Percentiles rank a stretch among this genome's conserved stretches.
Evolutionary conservation across 129 eudicot species (phyloP).

Genomic region (Chrysanthemum lavandulifolium): DNA sequence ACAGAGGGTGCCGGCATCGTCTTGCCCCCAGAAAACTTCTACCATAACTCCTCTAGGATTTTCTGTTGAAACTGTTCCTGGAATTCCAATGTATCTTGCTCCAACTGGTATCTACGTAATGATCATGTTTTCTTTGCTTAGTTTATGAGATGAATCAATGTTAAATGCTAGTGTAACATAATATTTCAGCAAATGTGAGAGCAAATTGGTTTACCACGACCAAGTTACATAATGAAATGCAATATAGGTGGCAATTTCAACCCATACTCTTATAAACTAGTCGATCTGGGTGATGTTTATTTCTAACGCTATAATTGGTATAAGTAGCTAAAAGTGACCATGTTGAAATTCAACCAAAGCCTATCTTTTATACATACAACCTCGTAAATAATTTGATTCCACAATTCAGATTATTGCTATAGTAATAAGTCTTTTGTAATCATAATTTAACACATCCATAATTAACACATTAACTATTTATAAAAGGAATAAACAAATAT

Average conservation of each 20-base stretch:
- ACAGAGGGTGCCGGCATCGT: conserved; percentile 75
- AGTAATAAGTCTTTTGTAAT: background rate
- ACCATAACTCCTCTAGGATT: conserved; percentile 86
- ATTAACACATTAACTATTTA: conserved; percentile 1
- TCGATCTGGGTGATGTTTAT: background rate
- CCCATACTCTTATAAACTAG: background rate
- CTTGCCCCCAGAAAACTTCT: conserved; percentile 86
- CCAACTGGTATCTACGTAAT: conserved; percentile 76
- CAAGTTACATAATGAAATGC: no score
- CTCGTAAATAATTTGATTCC: background rate
- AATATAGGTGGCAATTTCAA: background rate
- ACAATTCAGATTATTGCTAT: no score
- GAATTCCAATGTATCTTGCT: conserved; percentile 77
- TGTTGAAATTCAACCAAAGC: no score
- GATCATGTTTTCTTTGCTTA: background rate
- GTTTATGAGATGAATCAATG: background rate
- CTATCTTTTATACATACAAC: background rate
- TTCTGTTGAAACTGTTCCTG: conserved; percentile 65
- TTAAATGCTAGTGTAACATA: background rate
- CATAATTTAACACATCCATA: background rate
- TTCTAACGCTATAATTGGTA: background rate
- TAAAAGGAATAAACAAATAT: background rate
- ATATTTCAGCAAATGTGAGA: background rate
- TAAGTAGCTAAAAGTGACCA: background rate
- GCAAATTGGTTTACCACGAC: background rate